A percentile compares a stretch with the other conserved stretches of the same genome.
Conservation (phyloP, 805 yeast genomes). For the Blastobotrys terrestris region DNA sequence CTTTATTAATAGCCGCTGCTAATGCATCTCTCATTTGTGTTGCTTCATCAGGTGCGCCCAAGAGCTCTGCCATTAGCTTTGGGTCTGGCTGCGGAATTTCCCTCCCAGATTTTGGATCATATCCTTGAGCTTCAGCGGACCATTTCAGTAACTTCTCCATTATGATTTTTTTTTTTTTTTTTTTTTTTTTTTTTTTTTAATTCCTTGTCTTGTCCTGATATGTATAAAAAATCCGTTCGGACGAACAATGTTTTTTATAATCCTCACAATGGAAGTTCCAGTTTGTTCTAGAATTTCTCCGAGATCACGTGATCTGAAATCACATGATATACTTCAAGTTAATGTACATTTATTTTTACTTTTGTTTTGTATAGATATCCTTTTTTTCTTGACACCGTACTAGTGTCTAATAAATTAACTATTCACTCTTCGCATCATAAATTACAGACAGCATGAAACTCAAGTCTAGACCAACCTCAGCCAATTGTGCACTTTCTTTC, state of each 20-base stretch:
- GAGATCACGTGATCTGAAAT: no score
- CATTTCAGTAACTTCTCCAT: constrained; percentile 92
- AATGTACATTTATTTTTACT: no score
- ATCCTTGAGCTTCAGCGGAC: constrained; percentile 77
- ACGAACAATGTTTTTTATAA: no score
- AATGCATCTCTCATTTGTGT: constrained; percentile 78
- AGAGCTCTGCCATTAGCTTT: constrained; percentile 68
- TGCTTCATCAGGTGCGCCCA: constrained; percentile 82
- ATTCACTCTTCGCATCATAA: constrained; percentile 16
- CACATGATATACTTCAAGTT: no score
- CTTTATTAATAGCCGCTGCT: constrained; percentile 49
- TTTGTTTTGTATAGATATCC: no score
- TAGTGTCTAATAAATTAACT: background rate
- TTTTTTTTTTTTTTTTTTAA: no score
- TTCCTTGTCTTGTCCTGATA: background rate
- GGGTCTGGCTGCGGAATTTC: constrained; percentile 62
- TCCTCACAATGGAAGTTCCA: no score
- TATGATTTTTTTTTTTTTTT: background rate
- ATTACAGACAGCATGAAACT: constrained; percentile 56
- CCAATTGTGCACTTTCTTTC: constrained; percentile 57
- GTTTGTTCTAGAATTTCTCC: no score
- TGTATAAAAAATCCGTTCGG: no score
- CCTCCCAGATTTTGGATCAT: constrained; percentile 36
- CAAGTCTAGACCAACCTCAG: constrained; percentile 63
- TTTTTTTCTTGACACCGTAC: no score